phyloP scores from a whole-genome alignment of 1,284 basidiomycete genomes.

The Cystobasidium sp. region DNA sequence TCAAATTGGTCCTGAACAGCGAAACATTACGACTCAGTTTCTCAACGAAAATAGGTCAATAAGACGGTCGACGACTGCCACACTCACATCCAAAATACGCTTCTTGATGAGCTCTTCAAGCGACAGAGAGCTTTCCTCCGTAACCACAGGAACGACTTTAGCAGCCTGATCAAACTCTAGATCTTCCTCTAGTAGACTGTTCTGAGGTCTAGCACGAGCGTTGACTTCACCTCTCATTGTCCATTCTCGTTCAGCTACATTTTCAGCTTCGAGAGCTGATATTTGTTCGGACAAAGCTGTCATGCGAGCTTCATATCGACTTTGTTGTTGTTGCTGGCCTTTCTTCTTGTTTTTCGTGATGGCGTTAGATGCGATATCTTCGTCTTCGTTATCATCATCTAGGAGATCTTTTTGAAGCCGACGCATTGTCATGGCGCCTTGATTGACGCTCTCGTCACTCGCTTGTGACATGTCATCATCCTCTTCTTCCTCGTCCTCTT shows the following conservation, averaged over 20 bases:
- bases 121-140: conserved; percentile 79
- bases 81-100: conserved; percentile 76
- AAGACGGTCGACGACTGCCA: not conserved
- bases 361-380: conserved; percentile 54
- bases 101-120: conserved; percentile 92
- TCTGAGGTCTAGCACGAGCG: conserved; percentile 79
- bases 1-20: conserved; percentile 69
- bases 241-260: conserved; percentile 76
- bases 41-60: not conserved
- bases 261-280: conserved; percentile 62
- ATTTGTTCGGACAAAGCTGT: conserved; percentile 62
- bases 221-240: conserved; percentile 88
- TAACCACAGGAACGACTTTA: conserved; percentile 86
- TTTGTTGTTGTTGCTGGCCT: conserved; percentile 52
- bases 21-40: not conserved
- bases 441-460: conserved; percentile 49
- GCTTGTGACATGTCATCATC: conserved; percentile 50
- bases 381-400: conserved; percentile 60
- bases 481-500: conserved; percentile 36
- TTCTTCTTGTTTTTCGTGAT: conserved; percentile 48
- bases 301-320: conserved; percentile 62
- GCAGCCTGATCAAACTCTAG: conserved; percentile 89
- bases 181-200: conserved; percentile 90
- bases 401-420: conserved; percentile 63
- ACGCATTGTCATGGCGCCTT: conserved; percentile 58